Percentiles rank a stretch among this genome's conserved stretches.
Evolutionary conservation across 129 eudicot genomes (phyloP).

Genomic region (Tagetes patula): DNA sequence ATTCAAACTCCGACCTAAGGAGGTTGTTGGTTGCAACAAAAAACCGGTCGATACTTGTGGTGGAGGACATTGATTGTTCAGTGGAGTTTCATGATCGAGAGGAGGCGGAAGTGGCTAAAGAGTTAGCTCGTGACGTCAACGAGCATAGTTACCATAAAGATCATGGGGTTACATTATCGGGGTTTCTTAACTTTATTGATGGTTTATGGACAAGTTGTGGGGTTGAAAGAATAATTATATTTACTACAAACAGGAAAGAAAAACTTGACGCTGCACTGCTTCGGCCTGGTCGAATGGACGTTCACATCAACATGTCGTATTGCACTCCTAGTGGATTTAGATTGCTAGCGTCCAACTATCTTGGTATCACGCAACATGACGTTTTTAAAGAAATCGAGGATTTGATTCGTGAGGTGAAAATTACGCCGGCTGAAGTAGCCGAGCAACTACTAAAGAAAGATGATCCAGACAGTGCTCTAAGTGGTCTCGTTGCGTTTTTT

Average conservation of each 20-base stretch:
- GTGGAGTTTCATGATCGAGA: constrained; percentile 37
- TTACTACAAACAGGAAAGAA: constrained; percentile 67
- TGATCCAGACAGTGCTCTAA: constrained; percentile 43
- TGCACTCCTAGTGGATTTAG: constrained; percentile 64
- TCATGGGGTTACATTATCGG: constrained; percentile 53
- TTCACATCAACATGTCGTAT: constrained; percentile 83
- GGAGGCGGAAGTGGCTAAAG: background rate
- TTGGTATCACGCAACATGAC: constrained; percentile 40
- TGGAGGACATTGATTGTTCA: constrained; percentile 63
- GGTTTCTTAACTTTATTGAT: constrained; percentile 62
- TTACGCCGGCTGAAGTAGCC: constrained; percentile 76
- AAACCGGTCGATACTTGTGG: constrained; percentile 50
- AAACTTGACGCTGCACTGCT: constrained; percentile 65
- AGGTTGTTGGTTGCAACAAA: constrained; percentile 41
- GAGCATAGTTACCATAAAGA: background rate
- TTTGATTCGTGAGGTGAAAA: constrained; percentile 28
- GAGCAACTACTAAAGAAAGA: constrained; percentile 66
- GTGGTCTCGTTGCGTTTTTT: constrained; percentile 47
- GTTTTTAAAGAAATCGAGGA: constrained; percentile 50
- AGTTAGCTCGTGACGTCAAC: background rate
- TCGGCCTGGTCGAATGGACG: constrained; percentile 88
- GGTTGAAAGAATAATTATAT: constrained; percentile 65
- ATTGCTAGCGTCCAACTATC: constrained; percentile 57
- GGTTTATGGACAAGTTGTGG: constrained; percentile 95
- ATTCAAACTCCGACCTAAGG: constrained; percentile 45